These are phyloP conservation scores for Hordeum pubiflorum DNA, from an alignment of 202 grass and related monocot genomes.

Conservation along the genomic window DNA sequence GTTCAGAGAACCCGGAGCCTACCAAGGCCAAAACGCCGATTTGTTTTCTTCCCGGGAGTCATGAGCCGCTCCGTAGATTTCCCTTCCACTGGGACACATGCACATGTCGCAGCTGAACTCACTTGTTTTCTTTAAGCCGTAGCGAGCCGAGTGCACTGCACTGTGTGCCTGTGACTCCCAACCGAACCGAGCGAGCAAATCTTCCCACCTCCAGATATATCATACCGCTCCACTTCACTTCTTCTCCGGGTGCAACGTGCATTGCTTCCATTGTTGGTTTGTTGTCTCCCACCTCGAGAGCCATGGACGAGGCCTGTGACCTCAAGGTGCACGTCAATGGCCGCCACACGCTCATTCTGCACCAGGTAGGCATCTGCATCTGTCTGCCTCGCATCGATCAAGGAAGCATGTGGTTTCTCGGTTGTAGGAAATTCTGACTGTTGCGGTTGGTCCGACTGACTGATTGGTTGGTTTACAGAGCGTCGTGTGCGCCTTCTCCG, in stretches of 20 bases:
- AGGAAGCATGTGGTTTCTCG: neutral
- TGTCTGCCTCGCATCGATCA: neutral
- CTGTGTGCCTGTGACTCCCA: constrained; percentile 42
- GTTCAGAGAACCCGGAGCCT: constrained; percentile 34
- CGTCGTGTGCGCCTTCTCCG: constrained; percentile 70
- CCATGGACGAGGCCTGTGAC: constrained; percentile 82
- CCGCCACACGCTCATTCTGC: constrained; percentile 71
- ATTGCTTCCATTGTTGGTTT: neutral
- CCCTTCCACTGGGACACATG: constrained; percentile 23
- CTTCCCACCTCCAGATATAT: constrained; percentile 31
- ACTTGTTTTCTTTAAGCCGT: too few species aligned
- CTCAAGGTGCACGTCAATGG: constrained; percentile 85
- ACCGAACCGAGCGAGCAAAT: neutral
- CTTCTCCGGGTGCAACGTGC: constrained; percentile 12
- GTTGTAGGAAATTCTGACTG: neutral
- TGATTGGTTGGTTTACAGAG: constrained; percentile 25
- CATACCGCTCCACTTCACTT: neutral
- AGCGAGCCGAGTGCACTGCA: neutral
- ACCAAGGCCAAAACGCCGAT: constrained; percentile 28
- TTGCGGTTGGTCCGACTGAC: neutral
- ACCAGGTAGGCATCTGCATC: constrained; percentile 55
- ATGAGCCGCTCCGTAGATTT: constrained; percentile 12
- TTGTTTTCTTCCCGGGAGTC: constrained; percentile 41
- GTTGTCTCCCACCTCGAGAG: neutral
- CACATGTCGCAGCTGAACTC: neutral